These are phyloP conservation scores for Allium fistulosum DNA, from an alignment of 106 monocot genomes.

Conservation along the genomic window DNA sequence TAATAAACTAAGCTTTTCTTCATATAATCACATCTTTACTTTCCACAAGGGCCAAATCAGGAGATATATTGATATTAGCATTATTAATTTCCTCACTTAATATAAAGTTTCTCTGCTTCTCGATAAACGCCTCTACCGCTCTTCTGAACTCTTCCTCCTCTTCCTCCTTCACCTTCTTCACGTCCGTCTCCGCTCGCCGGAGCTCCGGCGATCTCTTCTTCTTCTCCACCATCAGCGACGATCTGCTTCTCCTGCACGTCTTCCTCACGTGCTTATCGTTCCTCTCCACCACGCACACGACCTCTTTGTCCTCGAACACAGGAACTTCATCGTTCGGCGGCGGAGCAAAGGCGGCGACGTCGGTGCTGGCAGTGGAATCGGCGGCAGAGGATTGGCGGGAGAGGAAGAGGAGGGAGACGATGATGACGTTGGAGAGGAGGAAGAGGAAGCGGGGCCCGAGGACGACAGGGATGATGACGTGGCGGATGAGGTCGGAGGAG, in stretches of 20 bases:
- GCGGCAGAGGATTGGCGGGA: conserved; percentile 12
- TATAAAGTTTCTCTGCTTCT: conserved; percentile 44
- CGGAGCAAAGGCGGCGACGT: neutral
- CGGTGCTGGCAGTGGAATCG: neutral
- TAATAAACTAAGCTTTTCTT: too few relatives aligned
- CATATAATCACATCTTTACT: too few relatives aligned
- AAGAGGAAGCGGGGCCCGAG: conserved; percentile 45
- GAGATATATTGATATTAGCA: too few relatives aligned
- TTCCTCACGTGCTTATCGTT: too few relatives aligned
- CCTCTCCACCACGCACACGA: conserved; percentile 25
- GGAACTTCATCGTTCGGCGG: conserved; percentile 16
- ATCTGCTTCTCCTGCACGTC: conserved; percentile 8
- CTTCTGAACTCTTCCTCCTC: conserved; percentile 40
- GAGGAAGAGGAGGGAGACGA: conserved; percentile 38
- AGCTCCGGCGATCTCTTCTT: conserved; percentile 21
- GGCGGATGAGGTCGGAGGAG: conserved; percentile 27
- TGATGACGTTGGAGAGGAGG: conserved; percentile 62
- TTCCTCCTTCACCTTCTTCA: conserved; percentile 1
- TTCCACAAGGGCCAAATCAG: too few relatives aligned
- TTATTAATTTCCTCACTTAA: too few relatives aligned
- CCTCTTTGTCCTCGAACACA: conserved; percentile 45
- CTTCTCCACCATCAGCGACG: conserved; percentile 15
- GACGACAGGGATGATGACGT: conserved; percentile 13
- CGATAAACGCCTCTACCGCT: conserved; percentile 56
- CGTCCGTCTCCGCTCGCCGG: conserved; percentile 30